These are phyloP conservation scores for Vitis riparia DNA, from an alignment of 164 flowering plant species.

Conservation along the genomic window DNA sequence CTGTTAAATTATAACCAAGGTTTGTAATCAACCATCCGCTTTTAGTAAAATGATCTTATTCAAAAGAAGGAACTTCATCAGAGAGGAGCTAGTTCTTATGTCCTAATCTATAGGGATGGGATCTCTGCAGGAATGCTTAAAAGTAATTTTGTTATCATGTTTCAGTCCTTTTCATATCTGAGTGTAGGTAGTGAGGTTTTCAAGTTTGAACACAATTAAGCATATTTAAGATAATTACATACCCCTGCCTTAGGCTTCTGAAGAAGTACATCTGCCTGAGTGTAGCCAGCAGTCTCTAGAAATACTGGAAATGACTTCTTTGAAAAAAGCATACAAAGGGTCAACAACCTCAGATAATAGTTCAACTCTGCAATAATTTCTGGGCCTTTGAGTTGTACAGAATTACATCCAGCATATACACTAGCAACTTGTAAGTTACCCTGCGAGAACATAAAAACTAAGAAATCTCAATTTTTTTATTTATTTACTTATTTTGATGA, in stretches of 20 bases:
- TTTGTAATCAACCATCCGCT: too few species aligned
- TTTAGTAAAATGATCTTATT: too few species aligned
- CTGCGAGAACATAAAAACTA: constrained; percentile 37
- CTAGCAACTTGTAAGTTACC: constrained; percentile 81
- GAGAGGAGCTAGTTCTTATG: too few species aligned
- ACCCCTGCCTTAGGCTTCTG: constrained; percentile 98
- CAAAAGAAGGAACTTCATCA: too few species aligned
- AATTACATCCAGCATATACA: constrained; percentile 75
- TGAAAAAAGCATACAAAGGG: constrained; percentile 82
- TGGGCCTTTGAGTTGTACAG: constrained; percentile 67
- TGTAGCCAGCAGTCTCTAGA: constrained; percentile 75
- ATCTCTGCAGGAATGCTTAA: too few species aligned
- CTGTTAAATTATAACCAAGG: too few species aligned
- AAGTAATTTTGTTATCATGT: too few species aligned
- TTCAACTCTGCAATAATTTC: constrained; percentile 62
- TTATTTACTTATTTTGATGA: too few species aligned
- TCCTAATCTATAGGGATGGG: too few species aligned
- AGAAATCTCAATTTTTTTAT: background rate
- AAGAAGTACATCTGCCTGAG: constrained; percentile 78
- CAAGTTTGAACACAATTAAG: background rate
- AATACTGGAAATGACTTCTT: constrained; percentile 95
- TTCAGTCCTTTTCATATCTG: background rate
- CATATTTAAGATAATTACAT: constrained; percentile 21
- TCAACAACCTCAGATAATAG: constrained; percentile 59
- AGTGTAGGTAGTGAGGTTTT: too few species aligned